Base-by-base conservation (phyloP, 768 basidiomycete species). In the Amanita inopinata region DNA sequence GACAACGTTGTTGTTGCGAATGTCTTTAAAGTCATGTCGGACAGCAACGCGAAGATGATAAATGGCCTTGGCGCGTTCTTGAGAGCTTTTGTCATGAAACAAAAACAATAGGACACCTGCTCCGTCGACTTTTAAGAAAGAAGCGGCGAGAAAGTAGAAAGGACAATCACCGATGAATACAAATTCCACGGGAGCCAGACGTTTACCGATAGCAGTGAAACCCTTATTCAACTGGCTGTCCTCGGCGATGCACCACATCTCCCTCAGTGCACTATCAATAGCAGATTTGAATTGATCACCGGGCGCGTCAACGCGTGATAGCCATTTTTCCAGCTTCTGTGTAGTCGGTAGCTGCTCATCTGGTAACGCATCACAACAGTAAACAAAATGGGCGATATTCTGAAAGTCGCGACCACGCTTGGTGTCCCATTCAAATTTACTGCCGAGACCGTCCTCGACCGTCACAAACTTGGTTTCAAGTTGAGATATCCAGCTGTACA, bases 381-480 rank as follows among this genome's bases (percentile, higher is more conserved):
- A 84, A 3, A 83, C 71, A 52, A 88, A 61, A 37, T 77, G 74
- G 0, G 83, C 81, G 24, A 90, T 61, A 46, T 76, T 75, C 51
- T 85, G 81, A 61, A 84, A 91, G 54, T 83, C 77, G 22, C 78
- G 74, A n/a, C 78, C 85, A 17, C 84, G 77, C 46, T 63, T 75
- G 17, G 67, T 73, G 38, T 85, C 79, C 70, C 80, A 81, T 33
- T 71, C 58, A 35, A 90, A 64, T 30, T 67, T 60, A 23, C 64
- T 53, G 1, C 67, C 62, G 14, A 91, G 69, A 12, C 83, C 84
- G 10, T 66, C 72, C 0, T 80, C 74, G 10, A 66, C 60, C n/a
- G 64, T 56, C 37, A 85, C 67, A 54, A 78, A 79, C 47, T 67
- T 66, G 27, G 63, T 49, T 49, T 80, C 76, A 7, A 90, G 66